Evolutionary conservation across 2,329 filamentous ascomycete genomes (phyloP).

Genomic region (Ambrosiella cleistominuta): DNA sequence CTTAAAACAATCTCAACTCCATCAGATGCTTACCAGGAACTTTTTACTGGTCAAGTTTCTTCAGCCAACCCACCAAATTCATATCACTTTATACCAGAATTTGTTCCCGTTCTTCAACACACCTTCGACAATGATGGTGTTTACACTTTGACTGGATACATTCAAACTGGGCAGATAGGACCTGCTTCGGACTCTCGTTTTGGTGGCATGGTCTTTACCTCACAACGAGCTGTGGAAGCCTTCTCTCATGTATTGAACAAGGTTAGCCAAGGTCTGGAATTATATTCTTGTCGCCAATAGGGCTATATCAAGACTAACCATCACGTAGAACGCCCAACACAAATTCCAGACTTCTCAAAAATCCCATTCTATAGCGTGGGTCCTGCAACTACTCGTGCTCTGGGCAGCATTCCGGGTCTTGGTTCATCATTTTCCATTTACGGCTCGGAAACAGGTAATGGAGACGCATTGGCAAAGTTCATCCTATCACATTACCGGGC

Average conservation of each 20-base stretch:
- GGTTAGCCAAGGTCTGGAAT: conserved; percentile 4
- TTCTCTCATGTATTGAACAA: conserved; percentile 42
- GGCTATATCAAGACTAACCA: neutral
- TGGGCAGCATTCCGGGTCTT: conserved; percentile 22
- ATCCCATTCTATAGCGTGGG: conserved; percentile 61
- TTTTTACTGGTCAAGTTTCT: conserved; percentile 32
- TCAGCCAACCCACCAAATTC: conserved; percentile 1
- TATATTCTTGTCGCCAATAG: neutral
- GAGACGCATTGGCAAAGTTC: conserved; percentile 57
- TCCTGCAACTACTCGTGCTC: conserved; percentile 59
- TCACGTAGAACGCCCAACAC: conserved; percentile 1
- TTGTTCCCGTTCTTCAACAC: conserved; percentile 64
- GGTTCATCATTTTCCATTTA: conserved; percentile 40
- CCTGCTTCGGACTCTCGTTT: conserved; percentile 25
- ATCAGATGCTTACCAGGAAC: conserved; percentile 53
- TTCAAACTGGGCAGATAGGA: conserved; percentile 29
- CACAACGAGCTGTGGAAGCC: conserved; percentile 66
- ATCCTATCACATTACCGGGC: conserved; percentile 61
- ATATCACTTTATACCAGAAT: conserved; percentile 39
- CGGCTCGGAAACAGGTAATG: conserved; percentile 70
- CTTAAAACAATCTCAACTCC: conserved; percentile 64
- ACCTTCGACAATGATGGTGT: conserved; percentile 44
- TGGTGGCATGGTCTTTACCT: conserved; percentile 70
- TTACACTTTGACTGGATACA: conserved; percentile 30
- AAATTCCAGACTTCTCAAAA: conserved; percentile 20